Conservation (phyloP, 805 yeast genomes). For the Ogataea parapolymorpha region DNA sequence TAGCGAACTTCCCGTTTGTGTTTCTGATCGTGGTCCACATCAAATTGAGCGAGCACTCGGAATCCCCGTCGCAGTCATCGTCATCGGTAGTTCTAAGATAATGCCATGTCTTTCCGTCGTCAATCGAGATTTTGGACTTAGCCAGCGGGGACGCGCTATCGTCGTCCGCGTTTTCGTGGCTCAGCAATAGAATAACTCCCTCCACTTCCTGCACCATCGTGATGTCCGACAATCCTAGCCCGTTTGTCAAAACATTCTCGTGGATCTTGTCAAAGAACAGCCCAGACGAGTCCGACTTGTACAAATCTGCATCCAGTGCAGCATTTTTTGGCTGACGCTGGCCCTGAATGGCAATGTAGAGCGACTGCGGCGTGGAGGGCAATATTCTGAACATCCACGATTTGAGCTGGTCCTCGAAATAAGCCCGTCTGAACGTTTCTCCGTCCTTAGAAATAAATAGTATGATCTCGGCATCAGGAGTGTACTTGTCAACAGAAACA, state of each 20-base stretch:
- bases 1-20: constrained; percentile 41
- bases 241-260: constrained; percentile 37
- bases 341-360: constrained; percentile 40
- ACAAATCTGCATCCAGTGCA: constrained; percentile 34
- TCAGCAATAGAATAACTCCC: constrained; percentile 56
- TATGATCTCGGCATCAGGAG: constrained; percentile 34
- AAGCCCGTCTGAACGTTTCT: constrained; percentile 36
- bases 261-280: constrained; percentile 44
- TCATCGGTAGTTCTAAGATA: constrained; percentile 45
- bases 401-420: constrained; percentile 36
- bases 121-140: constrained; percentile 41
- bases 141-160: constrained; percentile 27
- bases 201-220: constrained; percentile 50
- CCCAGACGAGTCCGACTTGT: constrained; percentile 59
- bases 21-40: constrained; percentile 32
- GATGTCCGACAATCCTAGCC: constrained; percentile 38
- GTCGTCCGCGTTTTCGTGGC: constrained; percentile 18
- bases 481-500: constrained; percentile 42
- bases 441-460: constrained; percentile 49
- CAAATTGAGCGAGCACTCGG: constrained; percentile 49
- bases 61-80: constrained; percentile 38
- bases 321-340: constrained; percentile 15
- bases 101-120: constrained; percentile 55
- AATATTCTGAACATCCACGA: constrained; percentile 38
- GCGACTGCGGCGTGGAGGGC: constrained; percentile 38